Percentiles rank a stretch among this genome's conserved stretches.
Evolutionary conservation across 352 stramenopile species (phyloP).

Genomic region (Globisporangium takayamanum): DNA sequence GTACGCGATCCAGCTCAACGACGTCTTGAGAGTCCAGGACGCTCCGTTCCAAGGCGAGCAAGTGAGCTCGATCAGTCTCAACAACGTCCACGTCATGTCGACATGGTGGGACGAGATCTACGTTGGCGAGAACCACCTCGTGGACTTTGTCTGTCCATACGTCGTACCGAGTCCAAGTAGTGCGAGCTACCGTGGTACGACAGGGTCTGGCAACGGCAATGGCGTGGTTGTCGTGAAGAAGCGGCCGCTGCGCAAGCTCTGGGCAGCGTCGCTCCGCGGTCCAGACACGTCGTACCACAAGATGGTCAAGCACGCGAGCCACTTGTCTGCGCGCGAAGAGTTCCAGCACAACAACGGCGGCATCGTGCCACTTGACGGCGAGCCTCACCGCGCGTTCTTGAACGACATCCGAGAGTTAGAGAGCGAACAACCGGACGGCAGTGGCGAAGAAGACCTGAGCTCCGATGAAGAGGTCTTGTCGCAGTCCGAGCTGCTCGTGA

Average conservation of each 20-base stretch:
- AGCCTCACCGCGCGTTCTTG: slow-evolving; percentile 71
- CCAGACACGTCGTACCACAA: slow-evolving; percentile 44
- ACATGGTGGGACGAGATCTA: slow-evolving; percentile 96
- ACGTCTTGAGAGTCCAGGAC: slow-evolving; percentile 69
- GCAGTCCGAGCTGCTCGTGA: slow-evolving; percentile 44
- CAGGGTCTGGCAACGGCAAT: slow-evolving; percentile 12
- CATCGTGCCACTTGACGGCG: slow-evolving; percentile 82
- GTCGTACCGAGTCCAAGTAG: slow-evolving; percentile 1
- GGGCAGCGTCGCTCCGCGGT: slow-evolving; percentile 23
- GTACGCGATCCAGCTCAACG: slow-evolving; percentile 91
- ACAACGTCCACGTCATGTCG: slow-evolving; percentile 72
- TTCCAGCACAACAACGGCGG: slow-evolving; percentile 79
- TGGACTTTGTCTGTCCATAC: slow-evolving; percentile 86
- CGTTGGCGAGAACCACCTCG: slow-evolving; percentile 88
- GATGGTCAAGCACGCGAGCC: slow-evolving; percentile 83
- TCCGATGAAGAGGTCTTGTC: slow-evolving; percentile 37
- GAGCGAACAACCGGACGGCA: slow-evolving; percentile 34
- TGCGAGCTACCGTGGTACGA: slow-evolving; percentile 1
- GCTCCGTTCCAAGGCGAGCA: slow-evolving; percentile 41
- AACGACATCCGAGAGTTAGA: slow-evolving; percentile 62
- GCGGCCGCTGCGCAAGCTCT: slow-evolving; percentile 51
- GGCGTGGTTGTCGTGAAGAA: slow-evolving; percentile 34
- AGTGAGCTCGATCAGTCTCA: slow-evolving; percentile 65
- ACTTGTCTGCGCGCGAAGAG: slow-evolving; percentile 69
- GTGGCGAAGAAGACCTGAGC: slow-evolving; percentile 26